A percentile compares a stretch with the other conserved stretches of the same genome.
Evolutionary conservation across 768 basidiomycete genomes (phyloP).

Genomic region (Naganishia onofrii): DNA sequence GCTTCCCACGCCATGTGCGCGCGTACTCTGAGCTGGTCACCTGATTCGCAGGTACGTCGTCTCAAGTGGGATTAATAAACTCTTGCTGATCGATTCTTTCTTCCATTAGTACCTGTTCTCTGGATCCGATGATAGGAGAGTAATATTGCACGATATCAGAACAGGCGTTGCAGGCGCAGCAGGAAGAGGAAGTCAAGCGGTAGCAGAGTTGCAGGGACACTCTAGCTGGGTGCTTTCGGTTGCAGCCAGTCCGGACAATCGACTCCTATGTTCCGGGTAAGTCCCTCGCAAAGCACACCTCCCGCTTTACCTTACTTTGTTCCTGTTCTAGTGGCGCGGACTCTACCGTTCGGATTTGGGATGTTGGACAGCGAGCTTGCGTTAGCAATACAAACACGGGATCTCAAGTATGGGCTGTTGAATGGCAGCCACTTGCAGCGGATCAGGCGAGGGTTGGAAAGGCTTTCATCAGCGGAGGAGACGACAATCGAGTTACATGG

Average conservation of each 20-base stretch:
- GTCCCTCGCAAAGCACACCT: slow-evolving; percentile 58
- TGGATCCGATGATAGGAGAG: slow-evolving; percentile 87
- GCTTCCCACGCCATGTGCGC: slow-evolving; percentile 88
- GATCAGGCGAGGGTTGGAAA: slow-evolving; percentile 45
- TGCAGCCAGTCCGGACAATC: slow-evolving; percentile 30
- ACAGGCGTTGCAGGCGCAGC: slow-evolving; percentile 55
- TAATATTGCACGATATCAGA: slow-evolving; percentile 85
- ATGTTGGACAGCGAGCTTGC: slow-evolving; percentile 47
- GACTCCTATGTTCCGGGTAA: slow-evolving; percentile 40
- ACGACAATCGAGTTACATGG: slow-evolving; percentile 45
- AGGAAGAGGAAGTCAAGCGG: slow-evolving; percentile 67
- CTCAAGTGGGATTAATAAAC: no score
- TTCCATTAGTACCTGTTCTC: slow-evolving; percentile 70
- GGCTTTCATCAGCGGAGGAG: slow-evolving; percentile 46
- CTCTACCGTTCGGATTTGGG: slow-evolving; percentile 47
- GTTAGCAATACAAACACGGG: slow-evolving; percentile 39
- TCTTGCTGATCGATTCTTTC: background rate
- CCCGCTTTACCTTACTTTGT: background rate
- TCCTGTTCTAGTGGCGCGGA: slow-evolving; percentile 46
- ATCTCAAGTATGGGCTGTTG: slow-evolving; percentile 48
- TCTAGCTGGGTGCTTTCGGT: slow-evolving; percentile 81
- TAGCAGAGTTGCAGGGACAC: slow-evolving; percentile 82
- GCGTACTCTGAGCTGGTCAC: slow-evolving; percentile 81
- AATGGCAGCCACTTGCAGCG: slow-evolving; percentile 45
- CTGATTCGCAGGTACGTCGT: slow-evolving; percentile 69